Base-by-base conservation (phyloP, 1,284 basidiomycete genomes). In the Ganoderma resinaceum region DNA sequence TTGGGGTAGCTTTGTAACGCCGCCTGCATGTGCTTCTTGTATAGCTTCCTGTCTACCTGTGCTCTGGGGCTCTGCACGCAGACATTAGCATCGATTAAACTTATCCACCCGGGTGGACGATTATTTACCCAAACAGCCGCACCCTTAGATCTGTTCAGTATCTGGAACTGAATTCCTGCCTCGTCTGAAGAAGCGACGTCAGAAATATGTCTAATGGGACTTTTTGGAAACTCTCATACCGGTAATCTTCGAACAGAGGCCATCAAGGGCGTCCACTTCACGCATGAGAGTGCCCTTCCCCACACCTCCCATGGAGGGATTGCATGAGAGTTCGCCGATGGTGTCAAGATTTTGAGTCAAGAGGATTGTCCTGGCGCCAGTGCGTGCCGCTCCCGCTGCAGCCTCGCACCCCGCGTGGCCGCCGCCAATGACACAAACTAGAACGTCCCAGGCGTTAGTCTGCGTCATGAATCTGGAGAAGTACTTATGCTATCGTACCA, bases 341-440 rank as follows among this genome's bases (percentile, higher is more conserved):
- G 91, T 95, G 62, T 91, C 89, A 26, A 92, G 78, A 65, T 87
- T 91, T 75, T 95, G 94, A 0, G 95, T 97, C 63, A 97, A 80
- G 4, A 97, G 84, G 3, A 95, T 74, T 0, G 95, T 96, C 69
- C 86, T 83, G 0, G 95, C 94, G 1, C 95, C 94, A 0, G 91
- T 89, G 40, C 95, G 84, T 2, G 95, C 94, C 12, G 95, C 87
- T 3, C 91, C 95, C 12, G 95, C 89, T 0, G 95, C 95, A 2
- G 95, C 95, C 79, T 97, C 95, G 74, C 93, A 95, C 0, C 95
- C 95, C 37, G 95, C 95, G 82, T 97, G 95, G 2, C 95, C 95
- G 8, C 92, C 95, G n/a, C 95, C 95, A 72, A 97, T 93, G 37
- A 97, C 85, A 73, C 94, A 92, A 0, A 96, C 94, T 92, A 76